Conservation (phyloP, 192 early-diverging fungal genomes). For the Podila horticola region DNA sequence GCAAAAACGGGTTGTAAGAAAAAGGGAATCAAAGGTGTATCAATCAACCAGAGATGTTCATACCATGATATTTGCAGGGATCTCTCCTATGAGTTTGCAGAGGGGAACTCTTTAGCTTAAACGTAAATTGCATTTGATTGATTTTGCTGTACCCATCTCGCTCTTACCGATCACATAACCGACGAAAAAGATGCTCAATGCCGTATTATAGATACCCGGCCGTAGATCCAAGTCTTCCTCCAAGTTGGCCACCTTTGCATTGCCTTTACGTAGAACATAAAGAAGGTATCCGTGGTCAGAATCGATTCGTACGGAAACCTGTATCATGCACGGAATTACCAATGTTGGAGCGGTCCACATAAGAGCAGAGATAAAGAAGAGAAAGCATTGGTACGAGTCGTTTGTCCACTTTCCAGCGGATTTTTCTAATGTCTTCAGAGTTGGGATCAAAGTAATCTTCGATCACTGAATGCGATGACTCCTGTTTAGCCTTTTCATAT, state of each 20-base stretch:
- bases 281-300: neutral
- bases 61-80: slow-evolving; percentile 11
- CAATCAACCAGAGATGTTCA: neutral
- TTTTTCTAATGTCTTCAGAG: neutral
- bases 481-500: neutral
- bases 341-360: slow-evolving; percentile 24
- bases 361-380: slow-evolving; percentile 14
- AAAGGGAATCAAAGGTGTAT: neutral
- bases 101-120: neutral
- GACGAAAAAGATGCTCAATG: slow-evolving; percentile 69
- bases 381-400: slow-evolving; percentile 11
- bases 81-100: neutral
- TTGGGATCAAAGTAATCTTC: slow-evolving; percentile 1
- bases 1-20: neutral
- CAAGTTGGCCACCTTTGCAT: slow-evolving; percentile 58
- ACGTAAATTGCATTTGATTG: neutral
- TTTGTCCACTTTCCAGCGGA: slow-evolving; percentile 10
- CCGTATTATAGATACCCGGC: slow-evolving; percentile 56
- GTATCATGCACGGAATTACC: neutral
- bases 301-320: neutral
- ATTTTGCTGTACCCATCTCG: neutral
- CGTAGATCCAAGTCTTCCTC: slow-evolving; percentile 49
- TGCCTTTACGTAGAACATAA: slow-evolving; percentile 25
- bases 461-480: neutral
- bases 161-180: slow-evolving; percentile 51